Conservation (phyloP, 2,329 filamentous ascomycete species). For the Myriosclerotinia duriaeana region DNA sequence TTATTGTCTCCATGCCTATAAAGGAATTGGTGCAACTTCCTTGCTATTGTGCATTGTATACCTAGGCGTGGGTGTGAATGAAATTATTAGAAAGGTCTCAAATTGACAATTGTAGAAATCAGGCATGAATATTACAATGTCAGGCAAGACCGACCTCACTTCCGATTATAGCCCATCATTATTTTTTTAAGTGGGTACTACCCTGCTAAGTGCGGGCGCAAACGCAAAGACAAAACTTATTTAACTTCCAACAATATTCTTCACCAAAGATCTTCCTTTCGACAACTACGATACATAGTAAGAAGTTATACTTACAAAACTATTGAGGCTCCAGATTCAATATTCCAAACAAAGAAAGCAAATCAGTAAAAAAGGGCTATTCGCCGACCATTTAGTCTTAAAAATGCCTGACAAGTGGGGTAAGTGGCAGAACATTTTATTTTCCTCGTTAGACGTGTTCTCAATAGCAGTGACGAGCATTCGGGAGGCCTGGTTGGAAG, state of each 20-base stretch:
- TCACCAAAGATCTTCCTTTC: slow-evolving; percentile 2
- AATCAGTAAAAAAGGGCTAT: background rate
- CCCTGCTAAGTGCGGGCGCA: slow-evolving; percentile 19
- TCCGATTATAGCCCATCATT: no score
- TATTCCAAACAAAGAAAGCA: background rate
- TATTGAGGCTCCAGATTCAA: background rate
- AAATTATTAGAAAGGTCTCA: no score
- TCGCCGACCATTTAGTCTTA: slow-evolving; percentile 13
- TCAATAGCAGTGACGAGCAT: slow-evolving; percentile 14
- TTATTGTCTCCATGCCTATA: background rate
- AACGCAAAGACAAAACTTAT: slow-evolving; percentile 20
- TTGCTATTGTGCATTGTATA: background rate
- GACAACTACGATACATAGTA: background rate
- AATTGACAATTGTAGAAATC: background rate
- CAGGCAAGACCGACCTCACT: slow-evolving; percentile 4
- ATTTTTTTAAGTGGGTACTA: background rate
- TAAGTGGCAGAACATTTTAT: slow-evolving; percentile 35
- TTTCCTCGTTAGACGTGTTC: slow-evolving; percentile 3
- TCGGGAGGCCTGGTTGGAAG: slow-evolving; percentile 25
- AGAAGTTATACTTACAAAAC: background rate
- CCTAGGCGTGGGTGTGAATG: no score
- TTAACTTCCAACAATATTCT: slow-evolving; percentile 7
- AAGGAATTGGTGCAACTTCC: background rate
- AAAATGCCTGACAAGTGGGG: slow-evolving; percentile 42
- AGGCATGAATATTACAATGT: background rate